phyloP scores from a whole-genome alignment of 2,329 filamentous ascomycete species.

The Thelonectria rubi region DNA sequence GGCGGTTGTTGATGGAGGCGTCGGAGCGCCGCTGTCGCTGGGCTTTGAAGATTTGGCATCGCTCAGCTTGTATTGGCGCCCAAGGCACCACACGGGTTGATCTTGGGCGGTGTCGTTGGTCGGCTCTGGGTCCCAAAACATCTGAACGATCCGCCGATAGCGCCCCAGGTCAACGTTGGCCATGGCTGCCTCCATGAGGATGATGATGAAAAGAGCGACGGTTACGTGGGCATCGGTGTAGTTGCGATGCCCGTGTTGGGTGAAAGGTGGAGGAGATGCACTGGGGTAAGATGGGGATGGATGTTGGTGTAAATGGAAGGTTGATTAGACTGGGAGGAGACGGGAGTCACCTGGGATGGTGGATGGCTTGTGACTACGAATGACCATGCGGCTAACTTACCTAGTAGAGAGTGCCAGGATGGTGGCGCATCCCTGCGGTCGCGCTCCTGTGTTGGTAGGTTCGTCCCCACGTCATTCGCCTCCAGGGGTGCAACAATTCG shows the following conservation, averaged over 20 bases:
- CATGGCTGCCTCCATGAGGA: conserved; percentile 49
- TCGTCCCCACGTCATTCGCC: not conserved
- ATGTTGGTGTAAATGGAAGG: conserved; percentile 1
- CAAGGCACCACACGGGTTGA: conserved; percentile 85
- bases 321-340: conserved; percentile 2
- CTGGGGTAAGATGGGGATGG: not conserved
- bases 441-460: too few species aligned
- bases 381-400: conserved; percentile 1
- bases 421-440: conserved; percentile 16
- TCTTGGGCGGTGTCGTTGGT: conserved; percentile 76
- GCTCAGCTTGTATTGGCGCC: conserved; percentile 59
- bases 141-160: conserved; percentile 83
- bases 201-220: conserved; percentile 4
- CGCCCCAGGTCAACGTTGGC: conserved; percentile 77
- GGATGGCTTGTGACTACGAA: conserved; percentile 25
- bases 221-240: conserved; percentile 29
- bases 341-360: conserved; percentile 21
- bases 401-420: not conserved
- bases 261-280: not conserved
- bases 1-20: conserved; percentile 33
- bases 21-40: conserved; percentile 31
- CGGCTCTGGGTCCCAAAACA: conserved; percentile 91
- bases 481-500: not conserved
- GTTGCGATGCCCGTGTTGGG: conserved; percentile 3
- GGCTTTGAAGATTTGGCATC: conserved; percentile 28